These are phyloP conservation scores for Backusella sp. DNA, from an alignment of 192 early-diverging fungal species.

Conservation along the genomic window DNA sequence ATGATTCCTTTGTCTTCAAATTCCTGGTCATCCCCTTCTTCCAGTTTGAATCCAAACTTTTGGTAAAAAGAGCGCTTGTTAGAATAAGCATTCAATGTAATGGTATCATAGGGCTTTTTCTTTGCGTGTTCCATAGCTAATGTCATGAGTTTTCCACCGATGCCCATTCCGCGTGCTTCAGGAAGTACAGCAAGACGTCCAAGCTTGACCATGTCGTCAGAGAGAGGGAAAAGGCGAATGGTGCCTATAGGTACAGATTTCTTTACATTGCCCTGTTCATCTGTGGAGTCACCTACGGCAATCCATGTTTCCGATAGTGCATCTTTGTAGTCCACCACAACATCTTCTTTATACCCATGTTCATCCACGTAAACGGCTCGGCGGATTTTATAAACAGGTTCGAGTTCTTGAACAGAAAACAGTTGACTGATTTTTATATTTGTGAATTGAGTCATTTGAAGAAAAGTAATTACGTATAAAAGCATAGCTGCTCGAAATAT, in stretches of 20 bases:
- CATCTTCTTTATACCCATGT: neutral
- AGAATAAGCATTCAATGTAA: conserved; percentile 17
- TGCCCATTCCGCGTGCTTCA: conserved; percentile 20
- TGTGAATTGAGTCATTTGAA: neutral
- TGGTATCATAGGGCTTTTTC: neutral
- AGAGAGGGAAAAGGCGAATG: conserved; percentile 13
- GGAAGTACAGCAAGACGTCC: conserved; percentile 23
- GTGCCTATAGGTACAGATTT: conserved; percentile 23
- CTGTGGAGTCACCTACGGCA: neutral
- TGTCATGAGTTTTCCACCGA: conserved; percentile 20
- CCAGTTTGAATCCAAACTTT: conserved; percentile 19
- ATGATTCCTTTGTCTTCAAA: conserved; percentile 27
- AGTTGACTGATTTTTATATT: neutral
- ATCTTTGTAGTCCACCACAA: neutral
- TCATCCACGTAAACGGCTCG: neutral
- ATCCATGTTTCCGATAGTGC: neutral
- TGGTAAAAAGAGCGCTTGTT: conserved; percentile 26
- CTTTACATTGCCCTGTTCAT: neutral
- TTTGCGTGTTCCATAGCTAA: conserved; percentile 1
- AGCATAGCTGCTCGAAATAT: neutral
- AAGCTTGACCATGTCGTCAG: conserved; percentile 21
- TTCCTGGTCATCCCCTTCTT: conserved; percentile 22
- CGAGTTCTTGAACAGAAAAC: neutral
- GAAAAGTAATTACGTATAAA: neutral
- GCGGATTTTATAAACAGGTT: neutral